These are phyloP conservation scores for Microdochium paspali DNA, from an alignment of 2,329 filamentous ascomycete genomes.

Conservation along the genomic window DNA sequence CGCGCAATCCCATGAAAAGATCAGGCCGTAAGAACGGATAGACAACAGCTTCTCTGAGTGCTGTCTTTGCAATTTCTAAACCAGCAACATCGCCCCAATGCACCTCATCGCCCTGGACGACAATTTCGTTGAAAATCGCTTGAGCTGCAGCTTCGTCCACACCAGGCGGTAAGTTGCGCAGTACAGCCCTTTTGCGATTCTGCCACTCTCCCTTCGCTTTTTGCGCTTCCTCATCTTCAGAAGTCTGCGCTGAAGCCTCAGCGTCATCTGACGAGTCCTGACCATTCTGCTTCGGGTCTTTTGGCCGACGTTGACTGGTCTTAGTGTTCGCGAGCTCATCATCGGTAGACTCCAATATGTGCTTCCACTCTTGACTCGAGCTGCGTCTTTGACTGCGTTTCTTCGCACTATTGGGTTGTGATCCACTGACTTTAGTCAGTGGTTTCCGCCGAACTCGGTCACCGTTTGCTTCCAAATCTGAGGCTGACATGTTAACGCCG, in stretches of 20 bases:
- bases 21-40: conserved; percentile 95
- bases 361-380: conserved; percentile 7
- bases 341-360: conserved; percentile 10
- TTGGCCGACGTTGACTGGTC: conserved; percentile 12
- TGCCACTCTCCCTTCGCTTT: conserved; percentile 46
- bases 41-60: conserved; percentile 89
- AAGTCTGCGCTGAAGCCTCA: conserved; percentile 34
- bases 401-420: conserved; percentile 13
- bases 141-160: conserved; percentile 76
- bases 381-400: conserved; percentile 9
- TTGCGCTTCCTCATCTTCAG: conserved; percentile 26
- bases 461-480: conserved; percentile 7
- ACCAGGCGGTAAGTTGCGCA: conserved; percentile 72
- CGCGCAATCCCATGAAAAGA: conserved; percentile 88
- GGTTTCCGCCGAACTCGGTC: conserved; percentile 9
- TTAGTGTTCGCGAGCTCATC: conserved; percentile 8
- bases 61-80: conserved; percentile 80
- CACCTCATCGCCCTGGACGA: conserved; percentile 88
- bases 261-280: conserved; percentile 30
- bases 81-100: conserved; percentile 93
- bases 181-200: conserved; percentile 49
- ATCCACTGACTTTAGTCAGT: conserved; percentile 1
- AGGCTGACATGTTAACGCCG: background rate
- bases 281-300: conserved; percentile 30
- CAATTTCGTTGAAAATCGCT: conserved; percentile 92